Evolutionary conservation across 495 filamentous ascomycete species (phyloP), one percentile per base, ranked within the genome.

Genomic region (Xanthoparmelia taractica): DNA sequence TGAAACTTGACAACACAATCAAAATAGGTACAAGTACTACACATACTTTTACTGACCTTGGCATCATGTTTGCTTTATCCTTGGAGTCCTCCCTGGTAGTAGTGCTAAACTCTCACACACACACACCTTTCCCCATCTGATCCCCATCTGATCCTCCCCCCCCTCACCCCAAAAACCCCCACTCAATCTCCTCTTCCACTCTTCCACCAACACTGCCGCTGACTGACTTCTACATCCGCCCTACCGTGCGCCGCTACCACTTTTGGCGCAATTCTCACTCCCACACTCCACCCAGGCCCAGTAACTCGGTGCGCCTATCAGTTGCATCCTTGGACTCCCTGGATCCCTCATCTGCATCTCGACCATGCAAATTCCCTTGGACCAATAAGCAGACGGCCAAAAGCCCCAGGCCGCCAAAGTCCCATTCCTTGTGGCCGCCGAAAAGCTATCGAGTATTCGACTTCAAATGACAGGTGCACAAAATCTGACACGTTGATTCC

Each of bases 181-280:
- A 54, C 29, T 3, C 17, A 54, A 20, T 8, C 10, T 54, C 13
- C 50, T 33, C 29, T 33, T 33, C 50, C 29, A n/a, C n/a, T n/a
- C n/a, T n/a, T n/a, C n/a, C n/a, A n/a, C 50, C 8, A 54, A 20
- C 25, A 10, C 17, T 54, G 50, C 27, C 13, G 48, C 48, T 52
- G 15, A 54, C 8, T 54, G 43, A 1, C 33, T n/a, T n/a, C 6
- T 33, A 38, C 41, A 62, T 34, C 37, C 34, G 43, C 60, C 13
- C 52, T 63, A 33, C 37, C 27, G 57, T 45, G 38, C 38, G 55
- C 55, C 52, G 60, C 60, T 63, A 57, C 60, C n/a, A 63, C 11
- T 36, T 33, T 57, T 63, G n/a, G 60, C 60, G 60, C 60, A 63
- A 41, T 23, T 63, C 33, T 20, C 50, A n/a, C 40, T 47, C 36